Conservation (phyloP, 2,329 filamentous ascomycete species). For the Talaromyces sp. region DNA sequence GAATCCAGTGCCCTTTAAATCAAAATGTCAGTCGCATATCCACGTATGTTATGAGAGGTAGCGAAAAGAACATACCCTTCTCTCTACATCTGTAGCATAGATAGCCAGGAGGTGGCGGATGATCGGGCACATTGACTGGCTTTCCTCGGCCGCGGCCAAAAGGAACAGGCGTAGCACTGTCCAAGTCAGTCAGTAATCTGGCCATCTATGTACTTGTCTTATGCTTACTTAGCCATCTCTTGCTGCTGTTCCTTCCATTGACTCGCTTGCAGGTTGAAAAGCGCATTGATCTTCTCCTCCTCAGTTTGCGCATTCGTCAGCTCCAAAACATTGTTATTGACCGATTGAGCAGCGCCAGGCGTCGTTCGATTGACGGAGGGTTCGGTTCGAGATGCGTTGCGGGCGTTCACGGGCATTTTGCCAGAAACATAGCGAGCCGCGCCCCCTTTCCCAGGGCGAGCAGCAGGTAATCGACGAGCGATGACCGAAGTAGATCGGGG, state of each 20-base stretch:
- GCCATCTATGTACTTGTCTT: not conserved
- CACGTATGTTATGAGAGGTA: not conserved
- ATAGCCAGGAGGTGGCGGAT: slow-evolving; percentile 90
- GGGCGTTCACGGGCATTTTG: slow-evolving; percentile 88
- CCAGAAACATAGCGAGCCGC: slow-evolving; percentile 95
- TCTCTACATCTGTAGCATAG: slow-evolving; percentile 95
- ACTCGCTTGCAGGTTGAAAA: slow-evolving; percentile 86
- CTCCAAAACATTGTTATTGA: slow-evolving; percentile 60
- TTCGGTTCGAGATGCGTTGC: slow-evolving; percentile 73
- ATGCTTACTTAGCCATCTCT: slow-evolving; percentile 76
- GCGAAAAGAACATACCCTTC: slow-evolving; percentile 62
- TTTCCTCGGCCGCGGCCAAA: slow-evolving; percentile 43
- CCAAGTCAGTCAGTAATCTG: slow-evolving; percentile 37
- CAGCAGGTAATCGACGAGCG: slow-evolving; percentile 80
- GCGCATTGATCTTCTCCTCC: slow-evolving; percentile 89
- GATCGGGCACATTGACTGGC: slow-evolving; percentile 76
- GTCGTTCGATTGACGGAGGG: slow-evolving; percentile 42
- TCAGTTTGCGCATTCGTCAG: slow-evolving; percentile 84
- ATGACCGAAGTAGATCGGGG: slow-evolving; percentile 92
- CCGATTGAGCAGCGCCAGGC: slow-evolving; percentile 43
- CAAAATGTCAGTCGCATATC: not conserved
- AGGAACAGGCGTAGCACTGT: slow-evolving; percentile 48
- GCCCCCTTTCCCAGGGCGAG: slow-evolving; percentile 81
- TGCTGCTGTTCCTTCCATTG: slow-evolving; percentile 94
- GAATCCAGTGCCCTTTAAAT: slow-evolving; percentile 84